Evolutionary conservation across 2,329 filamentous ascomycete genomes (phyloP), one percentile per base, ranked within the genome.

Genomic region (Colletotrichum viniferum): DNA sequence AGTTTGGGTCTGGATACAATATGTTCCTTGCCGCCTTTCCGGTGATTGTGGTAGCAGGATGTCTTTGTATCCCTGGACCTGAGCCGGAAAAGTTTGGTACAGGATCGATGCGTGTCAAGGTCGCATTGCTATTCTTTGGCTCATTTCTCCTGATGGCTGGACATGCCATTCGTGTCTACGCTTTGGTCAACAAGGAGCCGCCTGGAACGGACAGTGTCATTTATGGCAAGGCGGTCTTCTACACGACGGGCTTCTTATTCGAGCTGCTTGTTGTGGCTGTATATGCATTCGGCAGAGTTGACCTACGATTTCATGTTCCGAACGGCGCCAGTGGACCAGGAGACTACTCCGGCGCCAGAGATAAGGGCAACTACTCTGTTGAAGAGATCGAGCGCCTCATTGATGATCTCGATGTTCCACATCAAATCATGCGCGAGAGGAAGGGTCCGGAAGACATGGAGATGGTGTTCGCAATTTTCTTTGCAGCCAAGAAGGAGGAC

Each of bases 201-300:
- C 79, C 76, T 1, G 60, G 76, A 10, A 71, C 56, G 7, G 24
- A 80, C 26, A 80, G 80, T 6, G 78, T 82, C 12, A 78, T 84
- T 76, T 85, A 81, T 43, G 78, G 79, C 68, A 83, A 81, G 55
- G 74, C 80, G 3, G 80, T 80, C 1, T 84, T 86, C 68, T 86
- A 86, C 76, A 77, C 80, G 24, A 84, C 84, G 43, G 77, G 79
- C 43, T 86, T 84, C 71, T 73, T 79, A 7, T 77, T 84, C 5
- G 84, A 85, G 56, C 73, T 82, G 8, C 63, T 81, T 4, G 80
- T 80, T 7, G 78, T 82, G 8, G 77, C 73, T 7, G 73, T 78
- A 3, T 82, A 82, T 55, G 81, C 81, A 9, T 74, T 77, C 32
- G 74, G 78, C 8, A 78, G 82, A n/a, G 76, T 83, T 21, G 82